phyloP scores from a whole-genome alignment of 2,329 filamentous ascomycete genomes.

The Botrytis elliptica region DNA sequence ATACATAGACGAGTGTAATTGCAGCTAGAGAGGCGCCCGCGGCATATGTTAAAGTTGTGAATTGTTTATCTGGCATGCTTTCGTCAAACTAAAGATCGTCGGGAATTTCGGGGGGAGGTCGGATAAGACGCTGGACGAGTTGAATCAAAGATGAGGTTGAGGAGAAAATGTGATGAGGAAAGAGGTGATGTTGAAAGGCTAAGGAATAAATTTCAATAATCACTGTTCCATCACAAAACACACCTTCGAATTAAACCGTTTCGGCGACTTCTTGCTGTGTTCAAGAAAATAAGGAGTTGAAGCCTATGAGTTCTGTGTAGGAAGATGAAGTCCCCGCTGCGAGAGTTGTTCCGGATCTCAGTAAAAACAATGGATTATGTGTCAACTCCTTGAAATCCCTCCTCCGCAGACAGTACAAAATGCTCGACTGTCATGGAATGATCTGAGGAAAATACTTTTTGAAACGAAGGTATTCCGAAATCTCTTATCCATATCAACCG shows the following conservation, averaged over 20 bases:
- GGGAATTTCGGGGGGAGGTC: slow-evolving; percentile 1
- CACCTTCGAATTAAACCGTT: slow-evolving; percentile 11
- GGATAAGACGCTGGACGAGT: slow-evolving; percentile 19
- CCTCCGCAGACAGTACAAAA: not conserved
- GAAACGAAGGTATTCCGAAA: slow-evolving; percentile 3
- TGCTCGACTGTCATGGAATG: not conserved
- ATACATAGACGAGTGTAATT: slow-evolving; percentile 93
- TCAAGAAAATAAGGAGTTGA: slow-evolving; percentile 14
- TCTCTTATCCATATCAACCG: slow-evolving; percentile 10
- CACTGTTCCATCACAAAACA: slow-evolving; percentile 18
- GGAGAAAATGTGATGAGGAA: slow-evolving; percentile 4
- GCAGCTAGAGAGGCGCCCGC: slow-evolving; percentile 93
- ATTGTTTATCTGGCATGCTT: slow-evolving; percentile 75
- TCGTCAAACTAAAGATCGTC: slow-evolving; percentile 11
- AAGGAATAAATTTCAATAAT: not conserved
- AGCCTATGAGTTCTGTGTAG: not conserved
- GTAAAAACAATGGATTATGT: not conserved
- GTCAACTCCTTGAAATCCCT: not conserved
- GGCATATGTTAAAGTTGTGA: slow-evolving; percentile 87
- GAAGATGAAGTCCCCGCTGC: slow-evolving; percentile 9
- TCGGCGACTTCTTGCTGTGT: not conserved
- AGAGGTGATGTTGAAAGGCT: not conserved
- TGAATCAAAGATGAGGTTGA: slow-evolving; percentile 8
- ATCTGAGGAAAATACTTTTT: not conserved
- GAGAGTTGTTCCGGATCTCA: not conserved